Evolutionary conservation across 2,329 filamentous ascomycete genomes (phyloP), one percentile per base, ranked within the genome.

Genomic region (Cryphonectria japonica): DNA sequence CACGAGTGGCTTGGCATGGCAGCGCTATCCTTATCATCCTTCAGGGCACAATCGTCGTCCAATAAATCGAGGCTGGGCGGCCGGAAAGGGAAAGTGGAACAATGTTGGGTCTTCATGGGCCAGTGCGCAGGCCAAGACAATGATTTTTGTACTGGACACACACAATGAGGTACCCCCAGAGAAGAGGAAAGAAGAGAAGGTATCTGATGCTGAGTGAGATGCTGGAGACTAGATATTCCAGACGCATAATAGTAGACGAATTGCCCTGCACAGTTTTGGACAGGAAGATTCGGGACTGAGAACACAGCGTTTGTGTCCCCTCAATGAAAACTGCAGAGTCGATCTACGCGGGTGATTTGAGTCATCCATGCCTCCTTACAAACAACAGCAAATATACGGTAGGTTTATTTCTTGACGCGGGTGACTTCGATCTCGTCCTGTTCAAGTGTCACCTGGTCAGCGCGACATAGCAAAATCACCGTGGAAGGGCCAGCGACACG

Each of bases 341-440:
- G 2, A 34, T 59, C n/a, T 32, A 59, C 26, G 26, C 26, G 16
- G n/a, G n/a, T 22, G 2, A 16, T 29, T 29, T 7, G 8, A 57
- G 50, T 6, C 52, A 57, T 57, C 9, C 11, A 29, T 29, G 7
- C 26, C 13, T 57, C 13, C 26, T 34, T 34, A 34, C 34, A 3
- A 57, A 57, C n/a, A 46, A 46, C 19, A 46, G 19, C 1, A 46
- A 39, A 32, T 39, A 7, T 6, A 34, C 34, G 34, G 7, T 39
- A 39, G 37, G 37, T 37, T 69, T 46, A 66, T 37, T 52, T 66
- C 32, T 66, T 62, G 11, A 63, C 54, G 13, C 41, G 64, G 52
- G 69, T 64, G 19, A 59, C 69, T 54, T 70, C 59, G 59, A 61
- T 66, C 62, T 66, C 66, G 8, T 61, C 50, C 63, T 65, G 54